Evolutionary conservation across 1,139 yeast species (phyloP).

Genomic region (Kodamaea fungicola): DNA sequence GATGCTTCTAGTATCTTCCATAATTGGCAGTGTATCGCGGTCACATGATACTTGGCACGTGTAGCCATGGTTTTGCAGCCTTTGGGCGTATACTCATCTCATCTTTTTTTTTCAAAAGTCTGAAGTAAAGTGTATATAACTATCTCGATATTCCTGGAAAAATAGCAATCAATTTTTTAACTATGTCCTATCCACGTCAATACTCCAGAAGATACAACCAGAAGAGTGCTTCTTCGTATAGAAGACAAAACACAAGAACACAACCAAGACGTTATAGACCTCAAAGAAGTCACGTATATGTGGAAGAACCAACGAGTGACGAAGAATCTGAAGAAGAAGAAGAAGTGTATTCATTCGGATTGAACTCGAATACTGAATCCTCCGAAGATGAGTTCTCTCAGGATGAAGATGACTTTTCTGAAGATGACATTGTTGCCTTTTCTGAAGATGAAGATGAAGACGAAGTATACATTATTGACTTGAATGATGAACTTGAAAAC

Average conservation of each 20-base stretch:
- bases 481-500: conserved; percentile 37
- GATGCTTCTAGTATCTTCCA: conserved; percentile 3
- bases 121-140: background rate
- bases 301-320: conserved; percentile 39
- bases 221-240: conserved; percentile 14
- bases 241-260: conserved; percentile 13
- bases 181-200: conserved; percentile 10
- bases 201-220: conserved; percentile 11
- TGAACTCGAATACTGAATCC: background rate
- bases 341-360: conserved; percentile 10
- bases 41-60: conserved; percentile 10
- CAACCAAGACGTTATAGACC: conserved; percentile 10
- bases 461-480: conserved; percentile 23
- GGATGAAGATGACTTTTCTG: conserved; percentile 9
- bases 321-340: conserved; percentile 13
- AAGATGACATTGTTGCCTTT: conserved; percentile 9
- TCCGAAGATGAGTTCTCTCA: conserved; percentile 12
- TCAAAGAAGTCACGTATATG: conserved; percentile 35
- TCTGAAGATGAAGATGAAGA: conserved; percentile 12
- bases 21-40: conserved; percentile 1
- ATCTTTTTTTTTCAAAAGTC: background rate
- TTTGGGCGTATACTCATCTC: conserved; percentile 1
- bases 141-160: too few species aligned
- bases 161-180: background rate
- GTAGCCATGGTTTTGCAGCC: conserved; percentile 7